phyloP scores from a whole-genome alignment of 2,329 filamentous ascomycete species.

The Pestalotiopsis sp. region DNA sequence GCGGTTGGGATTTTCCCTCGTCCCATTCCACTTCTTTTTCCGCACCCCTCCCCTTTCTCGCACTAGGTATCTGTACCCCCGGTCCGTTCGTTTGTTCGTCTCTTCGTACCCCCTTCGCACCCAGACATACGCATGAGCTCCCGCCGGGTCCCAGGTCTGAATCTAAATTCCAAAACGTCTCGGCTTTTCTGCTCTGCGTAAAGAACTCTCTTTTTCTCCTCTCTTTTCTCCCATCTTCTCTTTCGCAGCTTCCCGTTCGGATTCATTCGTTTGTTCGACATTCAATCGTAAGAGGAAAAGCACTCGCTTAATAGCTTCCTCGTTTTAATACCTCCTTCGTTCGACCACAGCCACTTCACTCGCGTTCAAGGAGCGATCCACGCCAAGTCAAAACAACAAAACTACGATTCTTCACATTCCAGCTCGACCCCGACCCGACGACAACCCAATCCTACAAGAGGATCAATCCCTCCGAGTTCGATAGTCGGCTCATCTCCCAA shows the following conservation, averaged over 20 bases:
- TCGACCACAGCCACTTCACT: not conserved
- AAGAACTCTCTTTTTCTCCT: constrained; percentile 30
- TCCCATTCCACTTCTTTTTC: not conserved
- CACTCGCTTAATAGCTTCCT: constrained; percentile 38
- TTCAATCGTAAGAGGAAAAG: constrained; percentile 34
- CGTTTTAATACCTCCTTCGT: constrained; percentile 33
- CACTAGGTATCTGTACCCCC: too few species aligned
- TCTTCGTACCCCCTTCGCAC: not conserved
- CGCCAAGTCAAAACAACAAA: constrained; percentile 13
- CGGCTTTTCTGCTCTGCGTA: constrained; percentile 36
- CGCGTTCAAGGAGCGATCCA: constrained; percentile 13
- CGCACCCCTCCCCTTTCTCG: not conserved
- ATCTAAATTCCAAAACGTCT: constrained; percentile 38
- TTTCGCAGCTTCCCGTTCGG: constrained; percentile 34
- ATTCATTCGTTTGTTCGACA: constrained; percentile 42
- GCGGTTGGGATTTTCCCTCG: constrained; percentile 9
- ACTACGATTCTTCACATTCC: constrained; percentile 16
- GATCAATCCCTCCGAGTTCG: not conserved
- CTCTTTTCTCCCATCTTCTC: constrained; percentile 22
- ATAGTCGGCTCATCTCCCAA: not conserved
- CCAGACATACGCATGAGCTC: not conserved
- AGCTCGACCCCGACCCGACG: not conserved
- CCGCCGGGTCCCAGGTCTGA: constrained; percentile 3
- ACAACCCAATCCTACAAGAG: not conserved
- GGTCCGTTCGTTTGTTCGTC: too few species aligned